Evolutionary conservation across 2,329 filamentous ascomycete genomes (phyloP).

Genomic region (Verticillium dahliae): DNA sequence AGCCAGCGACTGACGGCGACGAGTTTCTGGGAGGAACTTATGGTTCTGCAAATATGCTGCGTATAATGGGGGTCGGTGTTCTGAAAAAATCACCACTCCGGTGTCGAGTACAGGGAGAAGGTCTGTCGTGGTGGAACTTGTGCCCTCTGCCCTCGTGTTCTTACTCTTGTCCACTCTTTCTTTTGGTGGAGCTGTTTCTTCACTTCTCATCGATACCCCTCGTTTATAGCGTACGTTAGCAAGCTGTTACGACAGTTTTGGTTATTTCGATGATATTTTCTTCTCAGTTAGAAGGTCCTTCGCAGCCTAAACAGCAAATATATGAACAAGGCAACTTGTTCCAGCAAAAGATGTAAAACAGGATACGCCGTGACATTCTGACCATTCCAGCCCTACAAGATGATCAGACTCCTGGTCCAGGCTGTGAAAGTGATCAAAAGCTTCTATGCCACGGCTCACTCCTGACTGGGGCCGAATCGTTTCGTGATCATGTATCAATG

Average conservation of each 20-base stretch:
- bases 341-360: background rate
- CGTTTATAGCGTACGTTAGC: slow-evolving; percentile 1
- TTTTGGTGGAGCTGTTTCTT: background rate
- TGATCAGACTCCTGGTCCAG: background rate
- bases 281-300: background rate
- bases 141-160: background rate
- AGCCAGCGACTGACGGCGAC: slow-evolving; percentile 14
- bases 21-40: background rate
- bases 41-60: background rate
- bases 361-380: no score
- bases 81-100: no score
- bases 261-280: background rate
- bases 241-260: background rate
- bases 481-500: no score
- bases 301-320: background rate
- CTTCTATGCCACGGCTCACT: background rate
- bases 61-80: no score
- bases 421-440: background rate
- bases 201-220: slow-evolving; percentile 8
- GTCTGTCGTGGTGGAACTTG: no score
- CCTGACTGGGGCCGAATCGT: background rate
- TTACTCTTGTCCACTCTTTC: background rate
- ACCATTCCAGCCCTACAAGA: no score
- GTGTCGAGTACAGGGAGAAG: no score
- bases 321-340: background rate